Evolutionary conservation across 805 yeast genomes (phyloP), one percentile per base, ranked within the genome.

Genomic region (Henningerozyma blattae): DNA sequence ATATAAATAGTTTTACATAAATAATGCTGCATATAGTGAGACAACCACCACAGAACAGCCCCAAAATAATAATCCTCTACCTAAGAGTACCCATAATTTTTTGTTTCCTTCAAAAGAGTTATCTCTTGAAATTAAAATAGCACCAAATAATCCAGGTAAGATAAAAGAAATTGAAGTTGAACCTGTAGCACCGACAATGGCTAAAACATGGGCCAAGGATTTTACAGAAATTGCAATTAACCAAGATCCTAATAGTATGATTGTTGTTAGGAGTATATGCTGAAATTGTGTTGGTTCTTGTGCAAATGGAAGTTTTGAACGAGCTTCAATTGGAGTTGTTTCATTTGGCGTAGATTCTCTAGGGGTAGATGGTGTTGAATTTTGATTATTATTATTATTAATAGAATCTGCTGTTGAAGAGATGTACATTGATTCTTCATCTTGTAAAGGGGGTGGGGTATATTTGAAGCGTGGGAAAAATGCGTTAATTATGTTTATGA

Each of bases 131-230:
- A 50, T 48, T 27, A 52, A 34, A 26, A 39, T 41, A 36, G 59
- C 80, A 0, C 89, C 89, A 53, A 80, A 81, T 36, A 76, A 59
- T 0, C 93, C 91, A 0, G 93, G 93, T 28, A 81, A 61, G 8
- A 79, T 78, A 53, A 80, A 81, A 17, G 85, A 75, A 33, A 81
- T 81, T 18, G 84, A 64, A 0, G 87, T 82, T 4, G 87, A 81
- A 0, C 93, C 93, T 0, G 91, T 81, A 4, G 87, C 79, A 3
- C 93, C 93, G 8, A 81, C 86, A 34, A 81, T 59, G 1, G 89
- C 73, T 31, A 81, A 56, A 4, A 81, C 80, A 24, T 70, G 65
- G 34, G 79, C 87, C 48, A 81, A 72, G 0, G 84, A 77, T 1
- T 65, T 59, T 8, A 81, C 68, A 8, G 72, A 54, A 1, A 75